Conservation (phyloP, 108 stramenopile genomes). For the Conticribra weissflogii region DNA sequence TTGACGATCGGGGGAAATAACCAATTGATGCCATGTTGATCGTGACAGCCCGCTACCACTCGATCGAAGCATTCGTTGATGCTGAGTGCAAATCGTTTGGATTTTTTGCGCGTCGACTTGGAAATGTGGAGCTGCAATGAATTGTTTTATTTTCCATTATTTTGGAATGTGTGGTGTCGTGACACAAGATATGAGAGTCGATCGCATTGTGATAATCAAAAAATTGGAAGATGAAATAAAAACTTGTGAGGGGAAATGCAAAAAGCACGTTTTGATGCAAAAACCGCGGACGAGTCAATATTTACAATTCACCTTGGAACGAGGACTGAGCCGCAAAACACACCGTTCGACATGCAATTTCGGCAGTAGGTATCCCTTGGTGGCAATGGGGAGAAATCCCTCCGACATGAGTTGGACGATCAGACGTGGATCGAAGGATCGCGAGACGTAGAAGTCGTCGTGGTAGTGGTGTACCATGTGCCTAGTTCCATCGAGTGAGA, state of each 20-base stretch:
- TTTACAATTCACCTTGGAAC: too few species aligned
- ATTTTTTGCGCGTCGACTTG: conserved; percentile 73
- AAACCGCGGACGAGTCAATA: too few species aligned
- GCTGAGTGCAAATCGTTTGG: conserved; percentile 61
- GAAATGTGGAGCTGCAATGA: conserved; percentile 82
- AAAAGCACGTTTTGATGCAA: too few species aligned
- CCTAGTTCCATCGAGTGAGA: too few species aligned
- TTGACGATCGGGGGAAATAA: conserved; percentile 73
- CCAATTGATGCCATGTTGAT: conserved; percentile 87
- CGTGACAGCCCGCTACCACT: conserved; percentile 77
- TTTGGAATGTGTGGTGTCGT: too few species aligned
- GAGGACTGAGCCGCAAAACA: conserved; percentile 51
- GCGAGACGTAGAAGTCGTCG: conserved; percentile 75
- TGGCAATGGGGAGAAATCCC: conserved; percentile 90
- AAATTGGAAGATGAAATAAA: too few species aligned
- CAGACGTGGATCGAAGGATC: conserved; percentile 61
- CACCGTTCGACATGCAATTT: conserved; percentile 83
- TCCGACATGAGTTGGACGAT: conserved; percentile 81
- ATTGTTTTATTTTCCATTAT: too few species aligned
- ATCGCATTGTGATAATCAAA: too few species aligned
- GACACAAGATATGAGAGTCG: too few species aligned
- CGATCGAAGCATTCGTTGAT: conserved; percentile 69
- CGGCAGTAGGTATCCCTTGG: conserved; percentile 59
- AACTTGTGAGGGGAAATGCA: too few species aligned
- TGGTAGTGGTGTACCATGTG: conserved; percentile 60